Percentiles rank a stretch among this genome's conserved stretches.
Conservation (phyloP, 1,139 yeast species). For the Yamadazyma aaseri region DNA sequence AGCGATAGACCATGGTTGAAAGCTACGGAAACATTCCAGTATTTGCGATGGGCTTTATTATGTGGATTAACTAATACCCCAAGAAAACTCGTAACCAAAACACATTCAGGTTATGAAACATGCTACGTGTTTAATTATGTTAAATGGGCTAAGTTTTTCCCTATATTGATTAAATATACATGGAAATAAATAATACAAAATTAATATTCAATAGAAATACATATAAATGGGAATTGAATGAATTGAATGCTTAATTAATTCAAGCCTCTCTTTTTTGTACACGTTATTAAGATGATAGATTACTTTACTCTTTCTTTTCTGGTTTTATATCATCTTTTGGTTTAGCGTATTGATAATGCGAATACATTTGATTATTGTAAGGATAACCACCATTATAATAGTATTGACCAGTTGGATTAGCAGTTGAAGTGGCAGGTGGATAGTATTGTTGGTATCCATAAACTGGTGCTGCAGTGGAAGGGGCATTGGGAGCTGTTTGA, state of each 20-base stretch:
- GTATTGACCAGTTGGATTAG: constrained; percentile 12
- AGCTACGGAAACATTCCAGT: too few species aligned
- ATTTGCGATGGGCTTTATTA: too few species aligned
- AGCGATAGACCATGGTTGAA: too few species aligned
- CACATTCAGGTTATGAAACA: constrained; percentile 1
- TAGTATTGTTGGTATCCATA: constrained; percentile 22
- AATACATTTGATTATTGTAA: constrained; percentile 25
- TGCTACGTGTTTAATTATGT: too few species aligned
- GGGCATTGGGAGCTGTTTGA: constrained; percentile 8
- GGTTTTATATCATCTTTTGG: constrained; percentile 12
- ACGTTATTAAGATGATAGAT: background rate
- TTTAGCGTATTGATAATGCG: constrained; percentile 13
- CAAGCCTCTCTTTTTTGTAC: constrained; percentile 1
- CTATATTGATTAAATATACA: too few species aligned
- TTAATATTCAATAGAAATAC: constrained; percentile 13
- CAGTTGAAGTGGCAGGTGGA: constrained; percentile 8
- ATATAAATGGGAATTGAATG: constrained; percentile 9
- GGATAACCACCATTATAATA: constrained; percentile 20
- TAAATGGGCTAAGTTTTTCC: constrained; percentile 1
- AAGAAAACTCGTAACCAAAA: too few species aligned
- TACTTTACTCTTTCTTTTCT: constrained; percentile 10
- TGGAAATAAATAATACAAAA: constrained; percentile 11
- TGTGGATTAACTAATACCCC: too few species aligned
- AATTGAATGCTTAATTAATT: constrained; percentile 2
- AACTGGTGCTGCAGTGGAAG: constrained; percentile 3